Conservation (phyloP, 768 basidiomycete genomes). For the Boletus patriciae region DNA sequence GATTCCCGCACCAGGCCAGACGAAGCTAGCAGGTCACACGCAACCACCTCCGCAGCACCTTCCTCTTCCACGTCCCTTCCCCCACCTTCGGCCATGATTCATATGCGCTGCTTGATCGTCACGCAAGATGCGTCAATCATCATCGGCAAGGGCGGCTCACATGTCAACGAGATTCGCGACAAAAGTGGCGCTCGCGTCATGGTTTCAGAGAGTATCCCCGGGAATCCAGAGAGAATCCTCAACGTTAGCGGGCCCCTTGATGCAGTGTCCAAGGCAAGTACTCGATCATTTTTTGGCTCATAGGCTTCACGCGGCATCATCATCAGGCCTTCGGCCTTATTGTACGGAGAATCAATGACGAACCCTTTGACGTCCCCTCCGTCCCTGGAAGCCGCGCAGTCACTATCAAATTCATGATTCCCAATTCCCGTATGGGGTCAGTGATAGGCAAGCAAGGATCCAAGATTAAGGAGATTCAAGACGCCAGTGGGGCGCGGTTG, state of each 20-base stretch:
- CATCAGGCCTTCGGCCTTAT: constrained; percentile 95
- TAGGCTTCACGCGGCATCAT: background rate
- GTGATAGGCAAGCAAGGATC: constrained; percentile 97
- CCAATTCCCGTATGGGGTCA: constrained; percentile 98
- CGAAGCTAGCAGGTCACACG: constrained; percentile 40
- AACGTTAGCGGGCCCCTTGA: constrained; percentile 96
- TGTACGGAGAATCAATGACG: constrained; percentile 97
- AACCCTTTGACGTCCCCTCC: constrained; percentile 96
- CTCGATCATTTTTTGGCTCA: background rate
- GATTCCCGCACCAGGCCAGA: constrained; percentile 37
- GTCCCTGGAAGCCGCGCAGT: constrained; percentile 98
- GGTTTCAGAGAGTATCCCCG: constrained; percentile 97
- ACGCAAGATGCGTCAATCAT: constrained; percentile 99
- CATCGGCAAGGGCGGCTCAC: constrained; percentile 92
- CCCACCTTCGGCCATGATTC: constrained; percentile 80
- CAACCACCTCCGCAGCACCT: constrained; percentile 49
- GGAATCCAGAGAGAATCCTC: constrained; percentile 98
- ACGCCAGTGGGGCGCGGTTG: constrained; percentile 92
- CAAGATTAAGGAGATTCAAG: constrained; percentile 99
- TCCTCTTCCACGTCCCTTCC: constrained; percentile 48
- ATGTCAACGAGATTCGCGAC: constrained; percentile 98
- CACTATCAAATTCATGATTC: constrained; percentile 99
- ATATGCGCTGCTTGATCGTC: constrained; percentile 98
- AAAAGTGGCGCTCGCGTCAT: constrained; percentile 95
- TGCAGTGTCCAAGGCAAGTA: constrained; percentile 92